Percentiles rank a stretch among this genome's conserved stretches.
Conservation (phyloP, 1,284 basidiomycete genomes). For the Ustilago lituana region DNA sequence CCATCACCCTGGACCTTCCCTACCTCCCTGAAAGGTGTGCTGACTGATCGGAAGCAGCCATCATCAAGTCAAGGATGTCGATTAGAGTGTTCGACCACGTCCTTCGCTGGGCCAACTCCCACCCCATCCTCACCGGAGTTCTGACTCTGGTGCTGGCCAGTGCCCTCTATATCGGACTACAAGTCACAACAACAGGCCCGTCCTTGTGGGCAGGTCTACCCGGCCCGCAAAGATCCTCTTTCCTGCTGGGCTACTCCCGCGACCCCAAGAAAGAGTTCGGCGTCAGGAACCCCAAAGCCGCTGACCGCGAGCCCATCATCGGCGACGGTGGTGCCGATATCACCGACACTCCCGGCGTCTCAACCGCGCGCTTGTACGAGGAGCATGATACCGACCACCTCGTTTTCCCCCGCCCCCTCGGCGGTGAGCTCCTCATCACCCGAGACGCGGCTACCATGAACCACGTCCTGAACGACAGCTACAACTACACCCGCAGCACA, state of each 20-base stretch:
- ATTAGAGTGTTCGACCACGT: conserved; percentile 22
- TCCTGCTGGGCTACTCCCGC: conserved; percentile 24
- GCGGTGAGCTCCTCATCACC: conserved; percentile 42
- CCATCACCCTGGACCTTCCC: background rate
- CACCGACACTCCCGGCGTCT: conserved; percentile 33
- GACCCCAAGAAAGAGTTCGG: conserved; percentile 33
- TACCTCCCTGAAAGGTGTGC: too few species aligned
- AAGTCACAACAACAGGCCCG: conserved; percentile 20
- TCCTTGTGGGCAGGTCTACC: conserved; percentile 38
- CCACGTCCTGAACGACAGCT: conserved; percentile 42
- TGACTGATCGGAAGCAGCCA: too few species aligned
- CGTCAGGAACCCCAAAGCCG: conserved; percentile 20
- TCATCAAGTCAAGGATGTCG: conserved; percentile 27
- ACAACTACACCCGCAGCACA: conserved; percentile 30
- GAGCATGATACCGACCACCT: conserved; percentile 32
- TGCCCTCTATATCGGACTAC: conserved; percentile 18
- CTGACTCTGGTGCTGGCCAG: conserved; percentile 3
- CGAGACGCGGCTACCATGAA: conserved; percentile 44
- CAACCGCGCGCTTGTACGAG: conserved; percentile 28
- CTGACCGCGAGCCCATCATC: conserved; percentile 30
- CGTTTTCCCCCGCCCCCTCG: conserved; percentile 37
- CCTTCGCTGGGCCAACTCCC: conserved; percentile 13
- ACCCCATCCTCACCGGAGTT: conserved; percentile 16
- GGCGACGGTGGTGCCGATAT: conserved; percentile 44
- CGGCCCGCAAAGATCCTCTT: conserved; percentile 33